Evolutionary conservation across 225 moss, liverwort and hornwort genomes (phyloP).

Genomic region (Marchantia polymorpha): DNA sequence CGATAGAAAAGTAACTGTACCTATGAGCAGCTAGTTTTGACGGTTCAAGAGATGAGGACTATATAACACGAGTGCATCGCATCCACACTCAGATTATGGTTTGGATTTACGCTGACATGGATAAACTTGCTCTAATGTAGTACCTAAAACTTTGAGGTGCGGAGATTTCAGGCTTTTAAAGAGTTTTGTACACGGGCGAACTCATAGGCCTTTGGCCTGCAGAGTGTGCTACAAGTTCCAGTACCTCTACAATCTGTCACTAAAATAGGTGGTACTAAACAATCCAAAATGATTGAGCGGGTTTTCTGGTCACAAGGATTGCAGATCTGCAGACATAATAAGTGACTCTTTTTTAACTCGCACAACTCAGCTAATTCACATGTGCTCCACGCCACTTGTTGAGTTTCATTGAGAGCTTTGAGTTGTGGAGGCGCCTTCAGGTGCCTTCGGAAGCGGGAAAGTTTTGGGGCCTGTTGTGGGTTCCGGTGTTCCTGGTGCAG

Average conservation of each 20-base stretch:
- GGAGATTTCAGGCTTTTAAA: not conserved
- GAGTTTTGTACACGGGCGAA: not conserved
- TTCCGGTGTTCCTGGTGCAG: not conserved
- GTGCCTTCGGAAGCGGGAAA: conserved; percentile 9
- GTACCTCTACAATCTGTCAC: not conserved
- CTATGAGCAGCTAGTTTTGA: not conserved
- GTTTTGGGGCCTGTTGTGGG: not conserved
- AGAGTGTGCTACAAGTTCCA: too few species aligned
- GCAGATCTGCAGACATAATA: not conserved
- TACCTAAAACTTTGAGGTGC: not conserved
- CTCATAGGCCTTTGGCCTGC: not conserved
- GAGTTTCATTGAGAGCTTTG: not conserved
- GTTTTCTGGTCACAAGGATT: not conserved
- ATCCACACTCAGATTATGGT: too few species aligned
- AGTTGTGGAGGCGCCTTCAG: not conserved
- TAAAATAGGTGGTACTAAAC: too few species aligned
- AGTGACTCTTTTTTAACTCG: too few species aligned
- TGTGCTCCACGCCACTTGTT: not conserved
- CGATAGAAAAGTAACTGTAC: not conserved
- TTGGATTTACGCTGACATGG: not conserved
- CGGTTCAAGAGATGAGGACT: not conserved
- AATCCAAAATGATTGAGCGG: too few species aligned
- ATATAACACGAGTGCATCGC: not conserved
- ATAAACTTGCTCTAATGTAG: not conserved
- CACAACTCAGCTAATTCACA: not conserved